Conservation (phyloP, 352 stramenopile genomes). For the Stephanocyclus meneghinianus region DNA sequence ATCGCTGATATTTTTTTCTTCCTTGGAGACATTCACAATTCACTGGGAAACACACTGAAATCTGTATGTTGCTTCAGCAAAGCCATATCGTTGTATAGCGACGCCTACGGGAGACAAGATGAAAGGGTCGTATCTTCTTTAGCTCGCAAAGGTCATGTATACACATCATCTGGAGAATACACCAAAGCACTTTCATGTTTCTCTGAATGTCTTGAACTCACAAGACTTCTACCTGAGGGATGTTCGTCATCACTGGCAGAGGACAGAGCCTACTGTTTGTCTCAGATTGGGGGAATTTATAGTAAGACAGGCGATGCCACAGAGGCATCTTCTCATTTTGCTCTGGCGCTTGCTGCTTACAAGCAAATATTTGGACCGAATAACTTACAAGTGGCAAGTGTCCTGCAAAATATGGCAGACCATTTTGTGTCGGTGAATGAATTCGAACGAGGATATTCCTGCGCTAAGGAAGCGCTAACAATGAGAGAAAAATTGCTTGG, state of each 20-base stretch:
- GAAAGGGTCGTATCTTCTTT: constrained; percentile 54
- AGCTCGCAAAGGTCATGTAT: constrained; percentile 49
- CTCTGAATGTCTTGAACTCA: constrained; percentile 54
- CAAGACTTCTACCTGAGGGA: constrained; percentile 41
- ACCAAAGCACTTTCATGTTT: constrained; percentile 49
- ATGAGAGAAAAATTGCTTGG: constrained; percentile 54
- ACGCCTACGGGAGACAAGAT: constrained; percentile 42
- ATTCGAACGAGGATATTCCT: constrained; percentile 59
- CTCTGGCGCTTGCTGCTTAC: constrained; percentile 57
- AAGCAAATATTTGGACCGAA: constrained; percentile 56
- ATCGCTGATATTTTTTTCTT: constrained; percentile 60
- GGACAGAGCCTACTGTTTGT: constrained; percentile 51
- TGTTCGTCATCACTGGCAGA: constrained; percentile 23
- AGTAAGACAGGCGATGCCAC: constrained; percentile 44
- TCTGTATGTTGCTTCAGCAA: constrained; percentile 62
- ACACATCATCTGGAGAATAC: constrained; percentile 44
- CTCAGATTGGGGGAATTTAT: constrained; percentile 57
- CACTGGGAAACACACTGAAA: constrained; percentile 50
- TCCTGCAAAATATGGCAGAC: constrained; percentile 54
- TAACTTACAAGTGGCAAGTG: constrained; percentile 49
- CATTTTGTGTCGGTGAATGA: constrained; percentile 63
- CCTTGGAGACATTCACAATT: constrained; percentile 54
- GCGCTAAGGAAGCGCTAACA: constrained; percentile 56
- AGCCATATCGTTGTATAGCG: constrained; percentile 52
- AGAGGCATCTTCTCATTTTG: constrained; percentile 54